Percentiles rank a stretch among this genome's conserved stretches.
Evolutionary conservation across 495 filamentous ascomycete genomes (phyloP).

Genomic region (Xylaria bambusicola): DNA sequence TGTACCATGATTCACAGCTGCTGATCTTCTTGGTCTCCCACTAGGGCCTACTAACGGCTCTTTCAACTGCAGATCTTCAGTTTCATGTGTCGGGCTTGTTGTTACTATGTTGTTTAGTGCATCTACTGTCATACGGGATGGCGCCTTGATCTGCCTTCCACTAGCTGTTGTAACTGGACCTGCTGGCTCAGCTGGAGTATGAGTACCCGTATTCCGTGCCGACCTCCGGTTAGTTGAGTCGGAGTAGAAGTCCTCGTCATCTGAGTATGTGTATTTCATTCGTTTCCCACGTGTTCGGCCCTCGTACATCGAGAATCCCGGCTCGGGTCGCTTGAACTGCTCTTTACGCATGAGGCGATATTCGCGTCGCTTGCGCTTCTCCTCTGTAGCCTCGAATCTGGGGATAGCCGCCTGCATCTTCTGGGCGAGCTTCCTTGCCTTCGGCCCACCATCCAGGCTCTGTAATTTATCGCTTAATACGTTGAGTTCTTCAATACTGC

Average conservation of each 20-base stretch:
- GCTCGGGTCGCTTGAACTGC: constrained; percentile 83
- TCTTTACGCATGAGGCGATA: constrained; percentile 85
- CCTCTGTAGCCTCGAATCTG: constrained; percentile 92
- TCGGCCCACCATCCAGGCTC: constrained; percentile 71
- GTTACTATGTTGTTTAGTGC: constrained; percentile 44
- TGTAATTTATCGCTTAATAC: constrained; percentile 71
- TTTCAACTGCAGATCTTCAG: constrained; percentile 30
- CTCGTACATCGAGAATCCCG: constrained; percentile 91
- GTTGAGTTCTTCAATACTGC: constrained; percentile 83
- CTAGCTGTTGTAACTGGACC: constrained; percentile 88
- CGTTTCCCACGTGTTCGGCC: constrained; percentile 94
- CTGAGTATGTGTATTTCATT: constrained; percentile 92
- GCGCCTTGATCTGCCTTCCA: constrained; percentile 80
- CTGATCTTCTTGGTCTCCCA: constrained; percentile 42
- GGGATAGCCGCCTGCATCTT: constrained; percentile 81
- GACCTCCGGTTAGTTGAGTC: constrained; percentile 72
- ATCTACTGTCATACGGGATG: constrained; percentile 80
- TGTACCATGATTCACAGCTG: constrained; percentile 44
- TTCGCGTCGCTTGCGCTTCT: constrained; percentile 92
- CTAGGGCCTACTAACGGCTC: constrained; percentile 32
- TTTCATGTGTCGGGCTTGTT: constrained; percentile 38
- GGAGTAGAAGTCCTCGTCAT: constrained; percentile 76
- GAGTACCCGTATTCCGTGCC: constrained; percentile 69
- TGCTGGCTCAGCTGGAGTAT: constrained; percentile 66
- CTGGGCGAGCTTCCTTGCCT: constrained; percentile 73